Evolutionary conservation across 2,329 filamentous ascomycete species (phyloP).

Genomic region (Pseudocercospora musae): DNA sequence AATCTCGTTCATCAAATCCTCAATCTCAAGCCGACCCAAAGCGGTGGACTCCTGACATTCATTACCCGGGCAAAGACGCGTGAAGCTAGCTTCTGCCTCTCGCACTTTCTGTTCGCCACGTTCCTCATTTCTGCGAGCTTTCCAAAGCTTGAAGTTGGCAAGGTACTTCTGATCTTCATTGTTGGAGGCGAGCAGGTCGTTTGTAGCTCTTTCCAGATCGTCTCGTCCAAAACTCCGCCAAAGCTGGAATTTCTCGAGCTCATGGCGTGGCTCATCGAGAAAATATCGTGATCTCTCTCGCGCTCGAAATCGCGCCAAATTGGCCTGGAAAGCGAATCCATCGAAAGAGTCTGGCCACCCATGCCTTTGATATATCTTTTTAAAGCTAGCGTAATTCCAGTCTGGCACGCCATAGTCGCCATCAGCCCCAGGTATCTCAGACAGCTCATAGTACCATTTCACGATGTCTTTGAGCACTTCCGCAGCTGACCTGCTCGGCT

Average conservation of each 20-base stretch:
- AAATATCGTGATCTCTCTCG: not conserved
- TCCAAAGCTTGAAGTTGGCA: too few relatives aligned
- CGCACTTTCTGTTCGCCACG: too few relatives aligned
- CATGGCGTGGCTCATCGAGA: too few relatives aligned
- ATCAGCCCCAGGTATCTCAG: slow-evolving; percentile 2
- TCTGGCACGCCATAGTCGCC: not conserved
- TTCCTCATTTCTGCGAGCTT: too few relatives aligned
- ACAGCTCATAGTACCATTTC: not conserved
- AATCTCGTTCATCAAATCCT: not conserved
- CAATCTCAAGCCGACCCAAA: not conserved
- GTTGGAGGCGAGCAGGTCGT: too few relatives aligned
- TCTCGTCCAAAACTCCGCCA: too few relatives aligned
- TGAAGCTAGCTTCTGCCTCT: not conserved
- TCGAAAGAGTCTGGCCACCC: slow-evolving; percentile 3
- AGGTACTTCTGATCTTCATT: too few relatives aligned
- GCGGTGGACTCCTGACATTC: not conserved
- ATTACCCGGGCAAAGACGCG: not conserved
- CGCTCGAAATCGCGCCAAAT: not conserved
- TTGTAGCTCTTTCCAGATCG: too few relatives aligned
- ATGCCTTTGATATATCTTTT: not conserved
- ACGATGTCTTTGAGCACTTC: slow-evolving; percentile 3
- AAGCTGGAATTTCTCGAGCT: too few relatives aligned
- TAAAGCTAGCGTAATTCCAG: not conserved
- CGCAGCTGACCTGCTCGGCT: not conserved
- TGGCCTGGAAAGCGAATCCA: not conserved